These are phyloP conservation scores for Herpetomonas muscarum DNA, from an alignment of 208 protist species.

Conservation along the genomic window DNA sequence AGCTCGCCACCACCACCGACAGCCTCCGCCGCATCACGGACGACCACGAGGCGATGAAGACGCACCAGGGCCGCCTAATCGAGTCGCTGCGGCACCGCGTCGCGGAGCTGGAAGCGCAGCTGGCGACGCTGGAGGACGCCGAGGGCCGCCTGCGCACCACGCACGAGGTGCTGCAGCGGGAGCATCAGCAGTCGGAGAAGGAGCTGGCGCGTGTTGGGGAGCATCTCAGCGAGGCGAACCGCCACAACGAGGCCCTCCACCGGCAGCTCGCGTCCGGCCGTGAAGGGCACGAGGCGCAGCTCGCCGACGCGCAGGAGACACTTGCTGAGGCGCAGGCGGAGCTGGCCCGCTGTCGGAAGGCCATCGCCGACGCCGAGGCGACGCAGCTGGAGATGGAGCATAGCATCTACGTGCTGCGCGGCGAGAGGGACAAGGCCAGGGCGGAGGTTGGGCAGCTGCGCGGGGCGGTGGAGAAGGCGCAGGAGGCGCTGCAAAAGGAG, in stretches of 20 bases:
- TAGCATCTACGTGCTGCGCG: conserved; percentile 16
- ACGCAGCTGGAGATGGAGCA: conserved; percentile 27
- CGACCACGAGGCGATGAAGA: conserved; percentile 5
- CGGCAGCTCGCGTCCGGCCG: conserved; percentile 26
- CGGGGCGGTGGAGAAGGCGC: conserved; percentile 18
- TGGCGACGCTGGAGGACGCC: conserved; percentile 23
- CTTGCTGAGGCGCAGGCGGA: conserved; percentile 51
- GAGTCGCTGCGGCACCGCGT: conserved; percentile 26
- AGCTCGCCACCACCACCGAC: conserved; percentile 11
- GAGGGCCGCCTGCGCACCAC: conserved; percentile 21
- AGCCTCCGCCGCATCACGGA: conserved; percentile 15
- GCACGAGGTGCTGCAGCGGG: conserved; percentile 25
- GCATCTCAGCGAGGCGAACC: conserved; percentile 37
- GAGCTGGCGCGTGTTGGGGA: conserved; percentile 22
- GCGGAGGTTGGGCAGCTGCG: conserved; percentile 17
- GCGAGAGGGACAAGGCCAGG: conserved; percentile 23
- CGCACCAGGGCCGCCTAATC: conserved; percentile 18
- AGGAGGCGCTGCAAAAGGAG: conserved; percentile 33
- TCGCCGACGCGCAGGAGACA: conserved; percentile 18
- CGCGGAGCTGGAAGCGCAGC: conserved; percentile 27
- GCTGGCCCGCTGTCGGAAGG: conserved; percentile 33
- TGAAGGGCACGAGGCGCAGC: conserved; percentile 34
- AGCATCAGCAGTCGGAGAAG: conserved; percentile 6
- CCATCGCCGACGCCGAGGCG: conserved; percentile 44
- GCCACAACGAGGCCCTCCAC: conserved; percentile 51